Evolutionary conservation across 345 rosid genomes (phyloP).

Genomic region (Salix suchowensis): DNA sequence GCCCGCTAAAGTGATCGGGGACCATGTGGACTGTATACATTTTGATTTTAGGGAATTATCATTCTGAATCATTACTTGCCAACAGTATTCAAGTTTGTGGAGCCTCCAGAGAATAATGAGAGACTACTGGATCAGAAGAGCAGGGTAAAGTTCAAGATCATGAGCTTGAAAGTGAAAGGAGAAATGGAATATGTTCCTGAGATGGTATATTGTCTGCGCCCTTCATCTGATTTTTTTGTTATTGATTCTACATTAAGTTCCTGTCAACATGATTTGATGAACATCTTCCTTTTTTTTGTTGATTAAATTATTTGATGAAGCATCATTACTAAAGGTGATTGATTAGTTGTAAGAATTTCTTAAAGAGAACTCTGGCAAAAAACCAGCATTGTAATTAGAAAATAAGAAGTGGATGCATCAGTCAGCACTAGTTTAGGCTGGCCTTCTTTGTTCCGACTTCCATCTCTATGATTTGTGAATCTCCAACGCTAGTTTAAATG

Average conservation of each 20-base stretch:
- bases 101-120: slow-evolving; percentile 35
- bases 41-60: background rate
- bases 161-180: slow-evolving; percentile 32
- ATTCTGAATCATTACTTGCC: background rate
- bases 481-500: too few species aligned
- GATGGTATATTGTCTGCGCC: slow-evolving; percentile 15
- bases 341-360: too few species aligned
- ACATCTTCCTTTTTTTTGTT: background rate
- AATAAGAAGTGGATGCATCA: too few species aligned
- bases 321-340: too few species aligned
- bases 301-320: background rate
- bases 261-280: background rate
- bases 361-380: too few species aligned
- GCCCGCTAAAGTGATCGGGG: background rate
- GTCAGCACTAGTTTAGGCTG: too few species aligned
- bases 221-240: background rate
- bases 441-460: too few species aligned
- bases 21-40: background rate
- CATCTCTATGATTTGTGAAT: too few species aligned
- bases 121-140: slow-evolving; percentile 27
- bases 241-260: background rate
- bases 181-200: slow-evolving; percentile 32
- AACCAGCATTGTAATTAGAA: too few species aligned
- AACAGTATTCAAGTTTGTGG: slow-evolving; percentile 37
- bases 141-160: slow-evolving; percentile 36